A percentile compares a stretch with the other conserved stretches of the same genome.
These are phyloP conservation scores for Pseudogymnoascus pannorum DNA, from an alignment of 2,329 filamentous ascomycete species.

Conservation along the genomic window DNA sequence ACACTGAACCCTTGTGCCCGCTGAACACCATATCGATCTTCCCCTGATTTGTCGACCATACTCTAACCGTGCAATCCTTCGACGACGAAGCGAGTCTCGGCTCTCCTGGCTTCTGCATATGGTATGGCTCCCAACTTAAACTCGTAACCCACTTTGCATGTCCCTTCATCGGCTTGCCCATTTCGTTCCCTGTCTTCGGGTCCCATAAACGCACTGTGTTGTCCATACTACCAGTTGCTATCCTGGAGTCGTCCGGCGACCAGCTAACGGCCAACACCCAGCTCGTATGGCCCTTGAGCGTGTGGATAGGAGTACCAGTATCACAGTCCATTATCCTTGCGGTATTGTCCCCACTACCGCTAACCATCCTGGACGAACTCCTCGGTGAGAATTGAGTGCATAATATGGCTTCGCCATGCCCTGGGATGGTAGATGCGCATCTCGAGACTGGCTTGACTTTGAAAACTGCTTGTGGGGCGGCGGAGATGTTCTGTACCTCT, in stretches of 20 bases:
- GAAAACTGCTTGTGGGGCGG: conserved; percentile 84
- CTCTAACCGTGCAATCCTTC: conserved; percentile 79
- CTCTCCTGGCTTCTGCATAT: conserved; percentile 66
- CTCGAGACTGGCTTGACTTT: conserved; percentile 85
- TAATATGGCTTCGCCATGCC: conserved; percentile 87
- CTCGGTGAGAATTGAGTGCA: conserved; percentile 78
- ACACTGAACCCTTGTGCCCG: conserved; percentile 83
- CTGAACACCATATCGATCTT: conserved; percentile 74
- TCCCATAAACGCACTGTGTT: conserved; percentile 89
- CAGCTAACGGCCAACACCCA: conserved; percentile 87
- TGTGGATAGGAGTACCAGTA: conserved; percentile 81
- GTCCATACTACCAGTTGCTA: conserved; percentile 91
- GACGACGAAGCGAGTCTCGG: conserved; percentile 78
- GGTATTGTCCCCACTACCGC: conserved; percentile 84
- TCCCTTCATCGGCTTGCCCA: conserved; percentile 66
- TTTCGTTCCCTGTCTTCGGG: conserved; percentile 66
- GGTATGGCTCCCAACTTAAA: conserved; percentile 89
- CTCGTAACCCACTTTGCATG: conserved; percentile 86
- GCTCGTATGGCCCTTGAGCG: conserved; percentile 76
- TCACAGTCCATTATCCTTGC: conserved; percentile 93
- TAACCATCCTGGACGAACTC: conserved; percentile 70
- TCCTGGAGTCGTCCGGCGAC: conserved; percentile 71
- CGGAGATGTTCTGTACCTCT: conserved; percentile 41
- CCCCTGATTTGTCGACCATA: conserved; percentile 78
- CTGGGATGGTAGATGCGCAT: conserved; percentile 80